Evolutionary conservation across 1,139 yeast species (phyloP).

Genomic region (Geotrichum candidum): DNA sequence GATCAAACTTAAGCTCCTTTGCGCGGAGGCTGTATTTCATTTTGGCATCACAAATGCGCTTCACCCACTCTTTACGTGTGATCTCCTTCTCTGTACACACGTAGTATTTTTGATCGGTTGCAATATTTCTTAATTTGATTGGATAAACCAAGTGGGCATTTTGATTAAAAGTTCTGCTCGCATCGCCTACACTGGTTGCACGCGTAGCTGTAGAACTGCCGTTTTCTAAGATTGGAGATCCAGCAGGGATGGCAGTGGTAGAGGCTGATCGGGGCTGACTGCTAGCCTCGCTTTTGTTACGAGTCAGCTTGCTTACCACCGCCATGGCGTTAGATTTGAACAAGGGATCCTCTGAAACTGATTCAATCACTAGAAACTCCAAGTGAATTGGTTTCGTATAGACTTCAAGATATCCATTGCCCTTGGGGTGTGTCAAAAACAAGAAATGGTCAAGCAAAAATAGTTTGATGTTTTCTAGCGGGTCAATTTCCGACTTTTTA

Average conservation of each 20-base stretch:
- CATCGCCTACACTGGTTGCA: neutral
- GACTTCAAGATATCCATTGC: slow-evolving; percentile 32
- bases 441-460: slow-evolving; percentile 69
- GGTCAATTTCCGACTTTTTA: slow-evolving; percentile 4
- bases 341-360: slow-evolving; percentile 33
- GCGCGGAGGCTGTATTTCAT: slow-evolving; percentile 5
- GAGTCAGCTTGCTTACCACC: slow-evolving; percentile 9
- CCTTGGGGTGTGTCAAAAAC: slow-evolving; percentile 40
- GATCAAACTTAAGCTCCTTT: slow-evolving; percentile 4
- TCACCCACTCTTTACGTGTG: slow-evolving; percentile 15
- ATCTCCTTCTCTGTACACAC: slow-evolving; percentile 12
- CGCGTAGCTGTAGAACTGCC: neutral
- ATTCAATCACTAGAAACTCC: slow-evolving; percentile 36
- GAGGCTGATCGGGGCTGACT: neutral
- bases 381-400: slow-evolving; percentile 39
- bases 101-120: slow-evolving; percentile 14
- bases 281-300: slow-evolving; percentile 11
- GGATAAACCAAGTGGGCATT: slow-evolving; percentile 13
- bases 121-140: slow-evolving; percentile 13
- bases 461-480: slow-evolving; percentile 26
- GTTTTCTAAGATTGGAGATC: neutral
- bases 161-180: slow-evolving; percentile 3
- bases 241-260: neutral
- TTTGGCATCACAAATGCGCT: slow-evolving; percentile 10
- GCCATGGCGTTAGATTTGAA: slow-evolving; percentile 24